phyloP scores from a whole-genome alignment of 2,329 filamentous ascomycete species.

The Verticillium isaacii region DNA sequence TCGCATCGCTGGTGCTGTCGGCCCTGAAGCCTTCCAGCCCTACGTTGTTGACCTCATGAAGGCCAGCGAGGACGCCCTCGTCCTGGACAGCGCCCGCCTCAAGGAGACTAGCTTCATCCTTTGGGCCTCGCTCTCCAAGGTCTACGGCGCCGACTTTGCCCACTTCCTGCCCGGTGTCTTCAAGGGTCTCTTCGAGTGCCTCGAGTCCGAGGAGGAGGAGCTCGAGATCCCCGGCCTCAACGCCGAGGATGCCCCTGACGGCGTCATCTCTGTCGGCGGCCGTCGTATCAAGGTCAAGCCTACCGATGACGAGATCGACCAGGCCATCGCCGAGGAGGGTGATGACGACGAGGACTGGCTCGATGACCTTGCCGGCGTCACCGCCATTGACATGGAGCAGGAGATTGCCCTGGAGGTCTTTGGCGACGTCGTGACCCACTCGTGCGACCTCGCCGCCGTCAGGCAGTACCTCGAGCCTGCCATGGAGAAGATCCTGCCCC shows the following conservation, averaged over 20 bases:
- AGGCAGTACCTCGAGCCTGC: conserved; percentile 86
- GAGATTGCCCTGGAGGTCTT: conserved; percentile 95
- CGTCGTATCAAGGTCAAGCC: conserved; percentile 78
- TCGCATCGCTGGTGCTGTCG: conserved; percentile 85
- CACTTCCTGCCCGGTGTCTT: conserved; percentile 76
- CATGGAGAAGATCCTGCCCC: conserved; percentile 72
- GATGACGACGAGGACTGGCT: conserved; percentile 79
- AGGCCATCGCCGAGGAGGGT: conserved; percentile 52
- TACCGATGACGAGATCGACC: conserved; percentile 49
- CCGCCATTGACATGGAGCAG: conserved; percentile 89
- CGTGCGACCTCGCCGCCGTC: conserved; percentile 66
- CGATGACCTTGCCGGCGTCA: conserved; percentile 79
- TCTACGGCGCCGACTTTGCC: conserved; percentile 80
- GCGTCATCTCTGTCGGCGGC: conserved; percentile 72
- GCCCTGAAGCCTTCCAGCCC: conserved; percentile 78
- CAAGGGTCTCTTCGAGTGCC: conserved; percentile 74
- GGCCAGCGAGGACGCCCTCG: conserved; percentile 84
- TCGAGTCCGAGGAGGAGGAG: conserved; percentile 87
- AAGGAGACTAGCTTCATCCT: conserved; percentile 97
- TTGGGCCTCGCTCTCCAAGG: conserved; percentile 91
- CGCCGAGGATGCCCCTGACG: conserved; percentile 36
- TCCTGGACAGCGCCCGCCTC: conserved; percentile 82
- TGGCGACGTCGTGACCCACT: conserved; percentile 86
- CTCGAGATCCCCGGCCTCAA: conserved; percentile 73
- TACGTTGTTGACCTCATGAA: conserved; percentile 89